These are phyloP conservation scores for Phoenix roebelenii DNA, from an alignment of 176 grass and related monocot genomes.

Conservation along the genomic window DNA sequence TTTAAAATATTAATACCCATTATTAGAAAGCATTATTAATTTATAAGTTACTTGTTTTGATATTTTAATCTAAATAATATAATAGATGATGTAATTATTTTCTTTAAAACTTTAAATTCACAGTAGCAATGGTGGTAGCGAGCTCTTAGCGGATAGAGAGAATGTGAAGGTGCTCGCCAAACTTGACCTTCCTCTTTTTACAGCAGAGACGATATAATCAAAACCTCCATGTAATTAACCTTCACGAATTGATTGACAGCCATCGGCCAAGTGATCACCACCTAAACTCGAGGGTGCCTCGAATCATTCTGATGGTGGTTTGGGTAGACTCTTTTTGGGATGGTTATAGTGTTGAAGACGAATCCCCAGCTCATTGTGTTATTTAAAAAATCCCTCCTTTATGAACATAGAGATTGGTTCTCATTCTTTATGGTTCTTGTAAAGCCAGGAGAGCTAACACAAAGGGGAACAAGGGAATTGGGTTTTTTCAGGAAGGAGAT, in stretches of 20 bases:
- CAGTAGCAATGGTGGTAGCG: no score
- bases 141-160: no score
- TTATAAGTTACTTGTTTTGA: no score
- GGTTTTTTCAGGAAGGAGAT: constrained; percentile 24
- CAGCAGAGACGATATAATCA: no score
- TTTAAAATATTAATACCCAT: no score
- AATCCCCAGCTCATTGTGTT: constrained; percentile 38
- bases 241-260: constrained; percentile 39
- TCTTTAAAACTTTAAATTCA: no score
- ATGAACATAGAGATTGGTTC: constrained; percentile 20
- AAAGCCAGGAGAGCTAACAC: constrained; percentile 30
- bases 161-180: no score
- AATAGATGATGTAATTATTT: no score
- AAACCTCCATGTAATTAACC: no score
- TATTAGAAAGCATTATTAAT: no score
- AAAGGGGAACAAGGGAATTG: constrained; percentile 24
- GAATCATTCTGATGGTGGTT: constrained; percentile 24
- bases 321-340: constrained; percentile 34
- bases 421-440: constrained; percentile 25
- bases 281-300: constrained; percentile 27
- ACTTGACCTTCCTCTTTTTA: no score
- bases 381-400: constrained; percentile 33
- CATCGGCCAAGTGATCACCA: constrained; percentile 60
- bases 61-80: no score
- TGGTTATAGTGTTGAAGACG: constrained; percentile 36